Evolutionary conservation across 805 yeast genomes (phyloP).

Genomic region (Saturnispora diversa): DNA sequence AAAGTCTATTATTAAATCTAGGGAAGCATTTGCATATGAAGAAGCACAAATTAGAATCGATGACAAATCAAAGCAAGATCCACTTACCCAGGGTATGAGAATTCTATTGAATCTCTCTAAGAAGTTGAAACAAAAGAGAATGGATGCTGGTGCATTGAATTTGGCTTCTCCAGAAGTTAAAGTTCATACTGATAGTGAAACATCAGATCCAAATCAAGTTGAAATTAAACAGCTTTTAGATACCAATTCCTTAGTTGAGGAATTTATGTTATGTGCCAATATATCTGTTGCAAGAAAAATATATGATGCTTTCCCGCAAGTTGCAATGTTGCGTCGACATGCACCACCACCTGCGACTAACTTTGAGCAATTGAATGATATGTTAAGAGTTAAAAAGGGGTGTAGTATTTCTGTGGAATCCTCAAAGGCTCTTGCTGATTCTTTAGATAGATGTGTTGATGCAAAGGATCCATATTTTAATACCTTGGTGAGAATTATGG

Average conservation of each 20-base stretch:
- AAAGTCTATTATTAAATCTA: slow-evolving; percentile 82
- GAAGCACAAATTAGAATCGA: slow-evolving; percentile 89
- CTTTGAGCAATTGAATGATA: slow-evolving; percentile 82
- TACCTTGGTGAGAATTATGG: slow-evolving; percentile 89
- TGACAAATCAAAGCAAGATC: slow-evolving; percentile 67
- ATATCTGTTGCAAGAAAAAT: slow-evolving; percentile 92
- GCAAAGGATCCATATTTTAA: slow-evolving; percentile 83
- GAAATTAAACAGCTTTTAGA: slow-evolving; percentile 82
- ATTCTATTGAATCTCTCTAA: slow-evolving; percentile 72
- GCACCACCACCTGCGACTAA: slow-evolving; percentile 95
- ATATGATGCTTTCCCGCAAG: slow-evolving; percentile 89
- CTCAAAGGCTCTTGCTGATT: slow-evolving; percentile 87
- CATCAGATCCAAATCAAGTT: slow-evolving; percentile 93
- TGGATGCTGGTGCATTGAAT: slow-evolving; percentile 93
- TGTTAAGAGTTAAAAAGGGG: slow-evolving; percentile 73
- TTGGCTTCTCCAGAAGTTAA: slow-evolving; percentile 97
- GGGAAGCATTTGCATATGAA: slow-evolving; percentile 92
- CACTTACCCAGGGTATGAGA: slow-evolving; percentile 84
- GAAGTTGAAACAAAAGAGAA: slow-evolving; percentile 72
- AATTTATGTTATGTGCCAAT: slow-evolving; percentile 95
- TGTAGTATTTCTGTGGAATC: slow-evolving; percentile 72
- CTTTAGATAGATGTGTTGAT: slow-evolving; percentile 82
- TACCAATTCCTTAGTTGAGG: slow-evolving; percentile 94
- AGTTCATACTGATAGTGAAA: slow-evolving; percentile 93
- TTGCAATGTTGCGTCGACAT: slow-evolving; percentile 97